Evolutionary conservation across 1,284 basidiomycete species (phyloP), one percentile per base, ranked within the genome.

Genomic region (Paramarasmius palmivorus): DNA sequence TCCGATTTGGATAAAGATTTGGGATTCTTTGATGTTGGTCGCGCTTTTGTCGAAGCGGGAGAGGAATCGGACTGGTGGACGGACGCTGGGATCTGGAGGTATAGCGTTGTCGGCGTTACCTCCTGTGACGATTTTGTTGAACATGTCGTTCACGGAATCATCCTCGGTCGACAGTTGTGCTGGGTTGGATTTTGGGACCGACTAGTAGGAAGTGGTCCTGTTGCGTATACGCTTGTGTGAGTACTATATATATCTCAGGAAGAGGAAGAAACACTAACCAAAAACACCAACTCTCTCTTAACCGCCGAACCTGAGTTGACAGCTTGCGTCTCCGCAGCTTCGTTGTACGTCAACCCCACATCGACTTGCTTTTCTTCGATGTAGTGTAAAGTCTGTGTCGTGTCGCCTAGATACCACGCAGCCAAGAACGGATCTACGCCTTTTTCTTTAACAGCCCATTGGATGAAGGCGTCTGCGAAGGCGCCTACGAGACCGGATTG

Each of bases 41-140:
- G 80, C 79, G 45, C 77, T 78, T 58, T 81, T 81, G 55, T 82
- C 79, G 55, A 72, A 82, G 2, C 77, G 73, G 2, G 76, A 77
- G 14, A 81, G 70, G 64, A 82, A 82, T 15, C 77, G 73, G n/a
- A 72, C 72, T 2, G 76, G 62, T 6, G 63, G 63, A 7, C 65
- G 65, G 26, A 60, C 54, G 63, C 40, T 44, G 17, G 1, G 3
- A 37, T 20, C 17, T 26, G 25, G n/a, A 60, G 67, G 54, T 52
- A 75, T 73, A 29, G 53, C 57, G 17, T 60, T 60, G 53, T 74
- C 71, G 12, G 59, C 62, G 45, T 75, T 73, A n/a, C 75, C 77
- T 12, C 46, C 48, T 2, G 62, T 52, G 22, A 74, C 74, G 29
- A 78, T 74, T 56, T 76, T 77, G 47, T 70, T 72, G 59, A 77